phyloP scores from a whole-genome alignment of 768 basidiomycete species.

The Tylopilus rubrobrunneus region DNA sequence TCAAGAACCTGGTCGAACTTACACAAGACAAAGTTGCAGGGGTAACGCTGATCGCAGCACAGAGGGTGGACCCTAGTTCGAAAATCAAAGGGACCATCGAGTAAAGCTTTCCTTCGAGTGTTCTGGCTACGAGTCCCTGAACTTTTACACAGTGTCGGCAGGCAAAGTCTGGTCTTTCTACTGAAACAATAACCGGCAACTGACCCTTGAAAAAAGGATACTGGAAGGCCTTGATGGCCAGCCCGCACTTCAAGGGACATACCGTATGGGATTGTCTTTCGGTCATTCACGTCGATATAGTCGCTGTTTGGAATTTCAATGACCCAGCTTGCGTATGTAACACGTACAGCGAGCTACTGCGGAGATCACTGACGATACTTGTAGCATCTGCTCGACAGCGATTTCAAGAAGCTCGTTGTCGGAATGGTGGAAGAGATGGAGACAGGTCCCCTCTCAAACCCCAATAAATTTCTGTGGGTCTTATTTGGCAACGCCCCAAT shows the following conservation, averaged over 20 bases:
- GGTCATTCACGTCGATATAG: background rate
- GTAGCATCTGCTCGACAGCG: background rate
- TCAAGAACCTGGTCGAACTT: background rate
- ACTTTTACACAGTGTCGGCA: background rate
- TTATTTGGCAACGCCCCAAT: background rate
- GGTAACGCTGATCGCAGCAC: background rate
- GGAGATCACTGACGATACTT: background rate
- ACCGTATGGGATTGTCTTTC: background rate
- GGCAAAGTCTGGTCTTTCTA: background rate
- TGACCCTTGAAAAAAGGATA: background rate
- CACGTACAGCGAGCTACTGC: no score
- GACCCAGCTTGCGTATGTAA: background rate
- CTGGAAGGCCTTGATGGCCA: background rate
- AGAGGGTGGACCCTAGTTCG: background rate
- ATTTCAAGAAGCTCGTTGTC: background rate
- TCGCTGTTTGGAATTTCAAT: constrained; percentile 1
- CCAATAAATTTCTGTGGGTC: background rate
- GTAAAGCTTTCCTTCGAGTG: background rate
- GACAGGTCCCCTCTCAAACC: background rate
- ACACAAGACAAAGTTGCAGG: background rate
- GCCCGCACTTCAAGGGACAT: background rate
- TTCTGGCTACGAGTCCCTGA: background rate
- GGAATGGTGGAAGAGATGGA: background rate
- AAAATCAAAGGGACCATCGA: background rate
- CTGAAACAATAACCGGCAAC: background rate